Conservation (phyloP, 139 green algal species). For the Microglena sp. region DNA sequence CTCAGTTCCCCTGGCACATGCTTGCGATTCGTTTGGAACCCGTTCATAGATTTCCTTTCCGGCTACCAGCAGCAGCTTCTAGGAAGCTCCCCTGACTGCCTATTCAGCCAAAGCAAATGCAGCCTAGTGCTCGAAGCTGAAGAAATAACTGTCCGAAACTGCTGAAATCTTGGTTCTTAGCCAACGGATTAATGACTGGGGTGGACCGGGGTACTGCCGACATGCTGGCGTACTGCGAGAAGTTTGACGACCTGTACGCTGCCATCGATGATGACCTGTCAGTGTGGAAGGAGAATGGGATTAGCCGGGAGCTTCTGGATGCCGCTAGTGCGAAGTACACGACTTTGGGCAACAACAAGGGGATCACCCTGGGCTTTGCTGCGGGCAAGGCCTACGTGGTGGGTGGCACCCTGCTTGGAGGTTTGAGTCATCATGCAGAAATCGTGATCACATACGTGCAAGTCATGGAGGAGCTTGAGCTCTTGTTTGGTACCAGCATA, state of each 20-base stretch:
- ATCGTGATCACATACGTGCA: conserved; percentile 35
- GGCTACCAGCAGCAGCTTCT: too few species aligned
- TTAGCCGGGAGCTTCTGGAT: not conserved
- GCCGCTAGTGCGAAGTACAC: not conserved
- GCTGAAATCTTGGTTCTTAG: too few species aligned
- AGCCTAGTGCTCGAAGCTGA: too few species aligned
- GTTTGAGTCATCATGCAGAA: conserved; percentile 24
- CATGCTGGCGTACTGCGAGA: not conserved
- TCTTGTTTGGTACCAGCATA: conserved; percentile 21
- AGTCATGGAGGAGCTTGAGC: conserved; percentile 23
- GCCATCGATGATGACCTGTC: not conserved
- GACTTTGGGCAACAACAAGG: conserved; percentile 3
- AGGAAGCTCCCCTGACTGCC: too few species aligned
- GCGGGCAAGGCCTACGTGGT: conserved; percentile 21
- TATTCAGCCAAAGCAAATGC: too few species aligned
- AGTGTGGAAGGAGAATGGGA: not conserved
- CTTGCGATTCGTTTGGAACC: too few species aligned
- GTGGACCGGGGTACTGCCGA: too few species aligned
- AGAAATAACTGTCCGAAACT: too few species aligned
- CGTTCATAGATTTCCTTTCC: too few species aligned
- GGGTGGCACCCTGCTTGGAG: not conserved
- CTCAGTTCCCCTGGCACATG: too few species aligned
- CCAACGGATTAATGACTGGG: too few species aligned
- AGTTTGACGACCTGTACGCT: not conserved
- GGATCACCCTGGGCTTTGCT: conserved; percentile 22